phyloP scores from a whole-genome alignment of 192 early-diverging fungal genomes.

The Physocladia obscura region DNA sequence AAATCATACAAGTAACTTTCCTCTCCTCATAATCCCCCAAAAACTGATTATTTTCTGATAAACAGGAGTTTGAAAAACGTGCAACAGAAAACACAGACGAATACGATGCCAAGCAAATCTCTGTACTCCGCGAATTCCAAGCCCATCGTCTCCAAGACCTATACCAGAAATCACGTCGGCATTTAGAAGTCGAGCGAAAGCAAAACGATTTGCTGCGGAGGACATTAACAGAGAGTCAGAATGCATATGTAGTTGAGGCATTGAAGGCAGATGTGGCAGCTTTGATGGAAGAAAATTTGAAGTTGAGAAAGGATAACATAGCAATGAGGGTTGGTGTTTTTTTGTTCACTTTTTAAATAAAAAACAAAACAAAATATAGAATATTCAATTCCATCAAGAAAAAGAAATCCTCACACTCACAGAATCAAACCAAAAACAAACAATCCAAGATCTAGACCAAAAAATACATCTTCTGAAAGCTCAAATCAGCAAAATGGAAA shows the following conservation, averaged over 20 bases:
- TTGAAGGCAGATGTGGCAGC: conserved; percentile 7
- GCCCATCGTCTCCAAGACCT: conserved; percentile 23
- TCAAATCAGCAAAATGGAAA: conserved; percentile 13
- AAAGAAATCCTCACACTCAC: conserved; percentile 8
- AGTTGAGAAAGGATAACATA: conserved; percentile 17
- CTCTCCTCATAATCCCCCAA: neutral
- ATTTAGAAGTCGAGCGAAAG: conserved; percentile 23
- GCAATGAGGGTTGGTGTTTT: conserved; percentile 4
- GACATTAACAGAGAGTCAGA: conserved; percentile 19
- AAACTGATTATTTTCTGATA: neutral
- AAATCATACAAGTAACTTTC: conserved; percentile 12
- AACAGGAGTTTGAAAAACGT: conserved; percentile 26
- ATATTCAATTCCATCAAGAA: conserved; percentile 28
- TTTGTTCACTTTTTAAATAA: neutral
- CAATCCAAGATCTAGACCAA: conserved; percentile 23
- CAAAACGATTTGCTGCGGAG: conserved; percentile 17
- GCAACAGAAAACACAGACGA: conserved; percentile 12
- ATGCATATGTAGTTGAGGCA: neutral
- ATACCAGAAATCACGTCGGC: conserved; percentile 13
- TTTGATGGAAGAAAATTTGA: conserved; percentile 24
- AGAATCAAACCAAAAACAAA: conserved; percentile 9
- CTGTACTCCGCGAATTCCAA: conserved; percentile 22
- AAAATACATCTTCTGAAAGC: conserved; percentile 18
- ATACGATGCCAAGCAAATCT: conserved; percentile 20
- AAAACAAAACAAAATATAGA: neutral